These are phyloP conservation scores for Ehretia macrophylla DNA, from an alignment of 257 asterid species.

Conservation along the genomic window DNA sequence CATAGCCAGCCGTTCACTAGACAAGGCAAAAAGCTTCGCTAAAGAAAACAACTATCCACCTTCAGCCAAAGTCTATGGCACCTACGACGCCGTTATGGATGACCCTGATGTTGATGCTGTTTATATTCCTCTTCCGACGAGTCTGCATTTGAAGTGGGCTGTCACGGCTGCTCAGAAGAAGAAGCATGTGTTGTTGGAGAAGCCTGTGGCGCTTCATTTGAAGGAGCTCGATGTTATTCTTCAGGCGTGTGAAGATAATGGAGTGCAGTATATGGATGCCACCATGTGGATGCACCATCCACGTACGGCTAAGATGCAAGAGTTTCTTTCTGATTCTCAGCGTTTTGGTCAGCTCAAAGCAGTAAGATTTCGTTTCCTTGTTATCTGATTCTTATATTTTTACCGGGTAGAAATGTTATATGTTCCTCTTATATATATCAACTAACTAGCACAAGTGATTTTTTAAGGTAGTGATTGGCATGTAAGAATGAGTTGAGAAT, in stretches of 20 bases:
- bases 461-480: too few species aligned
- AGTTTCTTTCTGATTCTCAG: slow-evolving; percentile 24
- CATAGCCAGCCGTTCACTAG: slow-evolving; percentile 59
- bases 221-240: slow-evolving; percentile 34
- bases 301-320: slow-evolving; percentile 26
- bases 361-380: slow-evolving; percentile 3
- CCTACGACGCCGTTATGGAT: slow-evolving; percentile 42
- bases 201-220: slow-evolving; percentile 42
- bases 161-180: slow-evolving; percentile 35
- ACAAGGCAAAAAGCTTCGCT: slow-evolving; percentile 55
- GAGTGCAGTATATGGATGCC: slow-evolving; percentile 45
- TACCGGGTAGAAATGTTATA: not conserved
- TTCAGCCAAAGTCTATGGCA: slow-evolving; percentile 34
- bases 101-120: slow-evolving; percentile 44
- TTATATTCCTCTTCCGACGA: slow-evolving; percentile 41
- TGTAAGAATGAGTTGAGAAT: too few species aligned
- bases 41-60: slow-evolving; percentile 46
- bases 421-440: not conserved
- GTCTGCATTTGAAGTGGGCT: slow-evolving; percentile 40
- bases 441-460: too few species aligned
- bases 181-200: slow-evolving; percentile 39
- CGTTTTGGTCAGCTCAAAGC: slow-evolving; percentile 35
- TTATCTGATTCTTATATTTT: not conserved
- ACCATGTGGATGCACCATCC: slow-evolving; percentile 52
- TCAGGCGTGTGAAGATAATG: slow-evolving; percentile 37